A percentile compares a stretch with the other conserved stretches of the same genome.
phyloP scores from a whole-genome alignment of 2,329 filamentous ascomycete species.

The Fusarium hostae region DNA sequence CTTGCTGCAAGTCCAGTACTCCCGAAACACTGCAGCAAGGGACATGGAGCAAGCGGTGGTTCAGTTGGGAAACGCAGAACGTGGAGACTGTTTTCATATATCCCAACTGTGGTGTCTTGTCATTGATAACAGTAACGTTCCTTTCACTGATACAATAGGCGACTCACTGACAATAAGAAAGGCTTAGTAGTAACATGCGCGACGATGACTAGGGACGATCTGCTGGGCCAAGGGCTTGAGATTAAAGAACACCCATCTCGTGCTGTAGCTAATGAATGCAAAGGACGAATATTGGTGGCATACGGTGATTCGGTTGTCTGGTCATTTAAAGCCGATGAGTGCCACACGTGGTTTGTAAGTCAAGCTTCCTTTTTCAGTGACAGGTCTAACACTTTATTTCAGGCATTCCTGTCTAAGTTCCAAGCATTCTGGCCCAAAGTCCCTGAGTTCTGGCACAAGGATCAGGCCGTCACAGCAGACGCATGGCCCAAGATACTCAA shows the following conservation, averaged over 20 bases:
- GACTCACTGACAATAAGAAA: slow-evolving; percentile 20
- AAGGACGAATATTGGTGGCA: slow-evolving; percentile 49
- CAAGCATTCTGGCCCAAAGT: slow-evolving; percentile 55
- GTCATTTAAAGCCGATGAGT: slow-evolving; percentile 53
- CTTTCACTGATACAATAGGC: neutral
- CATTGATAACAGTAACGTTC: slow-evolving; percentile 54
- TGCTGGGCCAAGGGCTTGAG: slow-evolving; percentile 50
- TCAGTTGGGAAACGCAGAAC: slow-evolving; percentile 49
- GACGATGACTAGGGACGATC: slow-evolving; percentile 47
- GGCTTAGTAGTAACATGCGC: slow-evolving; percentile 57
- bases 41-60: slow-evolving; percentile 61
- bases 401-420: slow-evolving; percentile 56
- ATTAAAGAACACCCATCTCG: slow-evolving; percentile 47
- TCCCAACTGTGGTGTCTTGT: slow-evolving; percentile 61
- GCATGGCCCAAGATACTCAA: slow-evolving; percentile 48
- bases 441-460: slow-evolving; percentile 52
- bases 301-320: slow-evolving; percentile 52
- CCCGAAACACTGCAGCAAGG: slow-evolving; percentile 51
- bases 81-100: slow-evolving; percentile 58
- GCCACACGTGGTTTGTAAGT: slow-evolving; percentile 59
- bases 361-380: neutral
- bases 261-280: slow-evolving; percentile 14
- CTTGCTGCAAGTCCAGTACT: slow-evolving; percentile 57
- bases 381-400: slow-evolving; percentile 14
- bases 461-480: slow-evolving; percentile 42